These are phyloP conservation scores for Myxozyma mucilagina DNA, from an alignment of 805 yeast species.

Conservation along the genomic window DNA sequence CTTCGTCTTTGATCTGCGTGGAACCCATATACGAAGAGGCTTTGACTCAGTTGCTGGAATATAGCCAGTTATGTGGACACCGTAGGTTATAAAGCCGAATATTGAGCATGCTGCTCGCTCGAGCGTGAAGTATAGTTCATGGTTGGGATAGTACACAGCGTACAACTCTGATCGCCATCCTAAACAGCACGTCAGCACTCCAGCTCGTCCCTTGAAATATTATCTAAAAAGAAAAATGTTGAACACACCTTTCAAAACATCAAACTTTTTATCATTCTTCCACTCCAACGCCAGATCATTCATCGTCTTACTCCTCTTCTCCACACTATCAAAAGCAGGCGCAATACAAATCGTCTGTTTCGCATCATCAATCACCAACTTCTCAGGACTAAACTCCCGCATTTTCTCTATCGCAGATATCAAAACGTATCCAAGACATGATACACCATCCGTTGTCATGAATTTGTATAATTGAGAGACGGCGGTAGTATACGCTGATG, in stretches of 20 bases:
- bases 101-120: constrained; percentile 83
- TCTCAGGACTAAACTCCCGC: constrained; percentile 10
- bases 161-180: constrained; percentile 87
- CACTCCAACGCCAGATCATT: constrained; percentile 37
- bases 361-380: constrained; percentile 36
- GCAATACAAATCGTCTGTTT: constrained; percentile 38
- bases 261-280: constrained; percentile 40
- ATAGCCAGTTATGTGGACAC: constrained; percentile 85
- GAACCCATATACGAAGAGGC: constrained; percentile 65
- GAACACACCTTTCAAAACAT: constrained; percentile 38
- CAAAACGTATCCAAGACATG: constrained; percentile 35
- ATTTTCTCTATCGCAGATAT: constrained; percentile 34
- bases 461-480: constrained; percentile 31
- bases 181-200: constrained; percentile 12
- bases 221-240: too few relatives aligned
- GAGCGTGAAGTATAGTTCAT: constrained; percentile 60
- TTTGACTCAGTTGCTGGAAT: constrained; percentile 54
- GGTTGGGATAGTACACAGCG: constrained; percentile 60
- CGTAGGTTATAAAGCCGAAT: constrained; percentile 86
- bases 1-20: constrained; percentile 73
- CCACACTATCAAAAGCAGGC: constrained; percentile 42
- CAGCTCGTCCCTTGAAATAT: not conserved
- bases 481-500: not conserved
- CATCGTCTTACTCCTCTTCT: constrained; percentile 45
- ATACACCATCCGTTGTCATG: constrained; percentile 34